Conservation (phyloP, 371 early-diverging fungal species). For the Apophysomyces trapeziformis region DNA sequence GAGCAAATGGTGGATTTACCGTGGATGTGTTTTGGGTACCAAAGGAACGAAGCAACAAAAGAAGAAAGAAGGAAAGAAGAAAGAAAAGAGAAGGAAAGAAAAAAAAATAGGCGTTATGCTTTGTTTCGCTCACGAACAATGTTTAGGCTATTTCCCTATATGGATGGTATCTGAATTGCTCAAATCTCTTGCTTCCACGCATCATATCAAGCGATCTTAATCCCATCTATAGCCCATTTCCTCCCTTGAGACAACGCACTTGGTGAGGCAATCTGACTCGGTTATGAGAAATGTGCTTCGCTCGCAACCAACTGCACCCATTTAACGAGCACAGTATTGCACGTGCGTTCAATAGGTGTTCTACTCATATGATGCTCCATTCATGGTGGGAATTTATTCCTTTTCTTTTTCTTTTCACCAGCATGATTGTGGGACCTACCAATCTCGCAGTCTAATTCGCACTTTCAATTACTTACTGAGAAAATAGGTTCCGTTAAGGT, state of each 20-base stretch:
- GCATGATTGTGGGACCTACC: not conserved
- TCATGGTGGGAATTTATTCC: too few species aligned
- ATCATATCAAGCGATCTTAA: not conserved
- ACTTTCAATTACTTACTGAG: not conserved
- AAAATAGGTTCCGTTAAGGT: constrained; percentile 3
- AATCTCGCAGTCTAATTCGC: not conserved
- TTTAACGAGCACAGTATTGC: too few species aligned
- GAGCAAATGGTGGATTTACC: too few species aligned
- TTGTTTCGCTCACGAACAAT: not conserved
- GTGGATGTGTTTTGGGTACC: too few species aligned
- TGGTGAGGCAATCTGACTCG: too few species aligned
- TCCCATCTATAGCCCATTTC: not conserved
- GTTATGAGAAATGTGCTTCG: too few species aligned
- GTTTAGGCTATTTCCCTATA: constrained; percentile 7
- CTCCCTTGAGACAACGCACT: not conserved
- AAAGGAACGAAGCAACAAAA: not conserved
- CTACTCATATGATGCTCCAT: too few species aligned
- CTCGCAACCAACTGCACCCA: too few species aligned
- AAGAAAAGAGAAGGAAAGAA: not conserved
- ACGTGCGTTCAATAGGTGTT: too few species aligned
- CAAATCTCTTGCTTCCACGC: too few species aligned
- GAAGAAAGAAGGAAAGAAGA: not conserved
- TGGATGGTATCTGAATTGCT: not conserved
- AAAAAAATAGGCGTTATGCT: not conserved
- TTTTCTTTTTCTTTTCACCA: too few species aligned